Base-by-base conservation (phyloP, 805 yeast genomes). In the Candida hungchunana region DNA sequence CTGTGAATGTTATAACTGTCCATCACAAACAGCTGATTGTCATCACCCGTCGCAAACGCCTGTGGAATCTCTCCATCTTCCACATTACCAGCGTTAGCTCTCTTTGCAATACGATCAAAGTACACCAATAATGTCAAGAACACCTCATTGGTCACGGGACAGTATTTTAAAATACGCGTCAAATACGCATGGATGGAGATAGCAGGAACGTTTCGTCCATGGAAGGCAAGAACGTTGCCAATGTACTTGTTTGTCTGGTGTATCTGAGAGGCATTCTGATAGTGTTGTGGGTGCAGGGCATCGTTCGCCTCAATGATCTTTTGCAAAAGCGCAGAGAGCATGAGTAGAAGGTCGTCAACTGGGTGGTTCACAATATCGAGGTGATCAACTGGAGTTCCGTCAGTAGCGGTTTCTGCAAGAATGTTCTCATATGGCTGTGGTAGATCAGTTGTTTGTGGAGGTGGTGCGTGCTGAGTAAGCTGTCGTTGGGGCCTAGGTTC, bases 81-180 rank as follows among this genome's bases (percentile, higher is more conserved):
- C 11, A 46, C 50, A 18, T 60, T 63, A 4, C 64, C 66, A 21
- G 64, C 72, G 53, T 84, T 82, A 28, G 93, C 87, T 43, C 85
- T 72, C 53, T 85, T 85, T 14, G 95, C 93, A 29, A 90, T 87
- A 44, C 97, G 67, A 62, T 93, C 99, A 63, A 93, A 88, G 59
- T 93, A 93, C 20, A 93, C 97, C 50, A 93, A 68, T 23, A 93
- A 63, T 25, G 96, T 81, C 31, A 93, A 64, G 59, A 89, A 93
- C 22, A 93, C 97, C 58, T 93, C 97, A 60, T 90, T 90, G 3
- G 98, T 89, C n/a, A 93, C 93, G 0, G 99, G 97, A 59, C 99
- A 93, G 63, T 93, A 93, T 61, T 90, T 90, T 57, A 90, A 75
- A 19, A 93, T 90, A 55, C 98, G 77, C 28, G 86, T 75, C 41